phyloP scores from a whole-genome alignment of 305 asterid species.

The Striga hermonthica region DNA sequence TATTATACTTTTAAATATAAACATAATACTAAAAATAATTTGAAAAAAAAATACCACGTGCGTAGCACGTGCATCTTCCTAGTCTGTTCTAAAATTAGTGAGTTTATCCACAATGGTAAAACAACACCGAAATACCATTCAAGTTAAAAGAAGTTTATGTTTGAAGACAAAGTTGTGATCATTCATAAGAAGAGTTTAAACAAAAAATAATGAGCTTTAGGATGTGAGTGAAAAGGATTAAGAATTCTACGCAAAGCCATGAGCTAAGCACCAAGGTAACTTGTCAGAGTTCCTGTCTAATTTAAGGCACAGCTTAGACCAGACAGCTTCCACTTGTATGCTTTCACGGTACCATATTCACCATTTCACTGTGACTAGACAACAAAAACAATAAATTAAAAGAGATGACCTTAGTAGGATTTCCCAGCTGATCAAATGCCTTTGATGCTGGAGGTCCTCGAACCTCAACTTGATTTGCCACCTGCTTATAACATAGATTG shows the following conservation, averaged over 20 bases:
- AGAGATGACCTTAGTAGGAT: slow-evolving; percentile 83
- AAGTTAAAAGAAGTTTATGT: too few relatives aligned
- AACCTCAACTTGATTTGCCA: slow-evolving; percentile 68
- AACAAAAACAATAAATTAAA: slow-evolving; percentile 24
- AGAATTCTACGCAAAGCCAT: slow-evolving; percentile 11
- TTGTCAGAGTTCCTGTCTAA: slow-evolving; percentile 22
- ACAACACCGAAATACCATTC: too few relatives aligned
- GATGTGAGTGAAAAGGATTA: slow-evolving; percentile 8
- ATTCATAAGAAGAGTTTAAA: too few relatives aligned
- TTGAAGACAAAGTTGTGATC: too few relatives aligned
- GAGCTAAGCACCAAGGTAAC: slow-evolving; percentile 19
- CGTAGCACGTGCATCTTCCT: too few relatives aligned
- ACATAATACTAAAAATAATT: too few relatives aligned
- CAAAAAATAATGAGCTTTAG: neutral
- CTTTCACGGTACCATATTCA: slow-evolving; percentile 6
- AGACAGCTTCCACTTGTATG: slow-evolving; percentile 20
- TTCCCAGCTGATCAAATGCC: slow-evolving; percentile 84
- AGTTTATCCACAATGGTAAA: too few relatives aligned
- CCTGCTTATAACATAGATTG: slow-evolving; percentile 63
- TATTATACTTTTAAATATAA: too few relatives aligned
- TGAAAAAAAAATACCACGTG: too few relatives aligned
- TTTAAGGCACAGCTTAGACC: slow-evolving; percentile 24
- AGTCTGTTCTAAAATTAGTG: too few relatives aligned
- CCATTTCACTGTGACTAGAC: slow-evolving; percentile 17
- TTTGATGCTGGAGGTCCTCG: slow-evolving; percentile 93